phyloP scores from a whole-genome alignment of 2,329 filamentous ascomycete genomes.

The Karstenula rhodostoma region DNA sequence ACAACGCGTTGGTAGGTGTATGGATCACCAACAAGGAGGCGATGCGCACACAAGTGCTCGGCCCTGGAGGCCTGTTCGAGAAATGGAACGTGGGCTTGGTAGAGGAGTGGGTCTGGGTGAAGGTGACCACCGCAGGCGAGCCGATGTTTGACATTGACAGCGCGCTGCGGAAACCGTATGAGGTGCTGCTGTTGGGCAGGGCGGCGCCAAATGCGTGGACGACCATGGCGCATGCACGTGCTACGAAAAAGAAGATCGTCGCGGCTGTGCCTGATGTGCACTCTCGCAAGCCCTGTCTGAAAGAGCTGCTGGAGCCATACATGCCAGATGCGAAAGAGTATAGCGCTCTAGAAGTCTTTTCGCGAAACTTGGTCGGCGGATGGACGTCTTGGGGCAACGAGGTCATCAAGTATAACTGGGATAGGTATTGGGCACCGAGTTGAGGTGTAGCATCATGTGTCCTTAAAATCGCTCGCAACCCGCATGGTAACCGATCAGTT shows the following conservation, averaged over 20 bases:
- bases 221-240: constrained; percentile 31
- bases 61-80: constrained; percentile 66
- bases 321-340: constrained; percentile 58
- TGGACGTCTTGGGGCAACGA: constrained; percentile 86
- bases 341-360: constrained; percentile 77
- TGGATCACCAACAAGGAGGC: constrained; percentile 80
- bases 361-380: constrained; percentile 74
- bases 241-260: constrained; percentile 64
- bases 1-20: constrained; percentile 65
- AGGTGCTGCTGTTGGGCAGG: constrained; percentile 71
- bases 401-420: constrained; percentile 72
- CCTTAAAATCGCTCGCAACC: no score
- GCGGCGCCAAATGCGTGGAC: constrained; percentile 36
- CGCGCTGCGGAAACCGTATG: constrained; percentile 77
- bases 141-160: constrained; percentile 69
- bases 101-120: constrained; percentile 82
- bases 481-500: neutral
- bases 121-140: constrained; percentile 71
- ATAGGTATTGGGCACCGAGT: constrained; percentile 57
- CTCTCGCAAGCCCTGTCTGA: constrained; percentile 79
- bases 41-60: constrained; percentile 63
- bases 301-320: constrained; percentile 65
- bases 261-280: constrained; percentile 78
- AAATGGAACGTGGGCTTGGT: constrained; percentile 71
- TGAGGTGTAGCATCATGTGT: neutral